Conservation (phyloP, 129 eudicot species). For the Artemisia argyi region DNA sequence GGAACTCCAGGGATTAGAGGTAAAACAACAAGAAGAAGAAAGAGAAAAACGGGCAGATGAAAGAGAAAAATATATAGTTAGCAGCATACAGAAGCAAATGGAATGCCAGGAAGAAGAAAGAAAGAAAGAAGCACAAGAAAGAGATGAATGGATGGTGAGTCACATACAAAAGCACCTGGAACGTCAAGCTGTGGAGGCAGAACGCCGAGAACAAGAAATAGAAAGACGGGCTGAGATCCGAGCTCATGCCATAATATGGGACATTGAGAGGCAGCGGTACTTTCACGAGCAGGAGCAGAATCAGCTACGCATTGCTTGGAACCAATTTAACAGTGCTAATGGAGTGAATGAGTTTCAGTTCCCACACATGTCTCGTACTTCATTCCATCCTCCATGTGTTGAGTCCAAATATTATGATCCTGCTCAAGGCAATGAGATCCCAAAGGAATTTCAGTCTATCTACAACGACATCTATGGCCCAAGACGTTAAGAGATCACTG, state of each 20-base stretch:
- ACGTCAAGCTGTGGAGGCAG: background rate
- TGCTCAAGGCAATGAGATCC: conserved; percentile 1
- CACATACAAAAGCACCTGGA: no score
- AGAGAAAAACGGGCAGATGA: background rate
- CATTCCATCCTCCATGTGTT: background rate
- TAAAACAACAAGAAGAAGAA: no score
- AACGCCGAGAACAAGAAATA: background rate
- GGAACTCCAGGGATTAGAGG: no score
- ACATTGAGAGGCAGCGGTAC: background rate
- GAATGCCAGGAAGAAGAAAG: background rate
- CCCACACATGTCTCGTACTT: no score
- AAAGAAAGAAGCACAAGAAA: no score
- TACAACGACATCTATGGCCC: background rate
- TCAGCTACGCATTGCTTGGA: no score
- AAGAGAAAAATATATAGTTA: background rate
- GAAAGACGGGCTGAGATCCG: background rate
- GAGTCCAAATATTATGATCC: background rate
- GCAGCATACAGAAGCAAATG: no score
- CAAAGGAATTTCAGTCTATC: background rate
- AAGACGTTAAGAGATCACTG: background rate
- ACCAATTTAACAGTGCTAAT: background rate
- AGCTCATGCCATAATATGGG: no score
- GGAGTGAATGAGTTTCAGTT: no score
- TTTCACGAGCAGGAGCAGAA: background rate
- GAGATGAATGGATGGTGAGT: no score